Percentiles rank a stretch among this genome's conserved stretches.
These are phyloP conservation scores for Iberis pinnata DNA, from an alignment of 345 rosid species.

Conservation along the genomic window DNA sequence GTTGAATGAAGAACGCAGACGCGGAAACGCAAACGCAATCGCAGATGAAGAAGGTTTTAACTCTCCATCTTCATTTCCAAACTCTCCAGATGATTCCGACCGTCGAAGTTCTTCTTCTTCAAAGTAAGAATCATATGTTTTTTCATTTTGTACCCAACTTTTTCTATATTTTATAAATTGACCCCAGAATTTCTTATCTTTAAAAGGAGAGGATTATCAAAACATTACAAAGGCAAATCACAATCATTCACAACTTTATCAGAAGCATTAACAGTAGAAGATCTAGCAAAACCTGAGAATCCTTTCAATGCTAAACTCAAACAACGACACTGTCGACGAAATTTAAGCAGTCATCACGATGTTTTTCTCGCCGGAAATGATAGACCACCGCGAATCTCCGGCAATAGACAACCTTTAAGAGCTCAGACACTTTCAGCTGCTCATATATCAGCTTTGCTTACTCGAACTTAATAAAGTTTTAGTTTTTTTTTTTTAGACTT, in stretches of 20 bases:
- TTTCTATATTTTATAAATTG: background rate
- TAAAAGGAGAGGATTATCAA: slow-evolving; percentile 37
- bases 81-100: slow-evolving; percentile 29
- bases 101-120: slow-evolving; percentile 28
- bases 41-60: slow-evolving; percentile 20
- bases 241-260: slow-evolving; percentile 35
- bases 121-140: slow-evolving; percentile 7
- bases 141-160: background rate
- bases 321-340: slow-evolving; percentile 28
- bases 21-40: slow-evolving; percentile 22
- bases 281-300: slow-evolving; percentile 37
- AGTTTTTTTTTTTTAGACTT: slow-evolving; percentile 8
- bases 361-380: slow-evolving; percentile 6
- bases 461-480: slow-evolving; percentile 14
- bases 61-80: slow-evolving; percentile 27
- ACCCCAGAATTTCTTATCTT: background rate
- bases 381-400: slow-evolving; percentile 24
- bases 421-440: slow-evolving; percentile 33
- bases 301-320: slow-evolving; percentile 35
- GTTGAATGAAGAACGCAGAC: slow-evolving; percentile 29
- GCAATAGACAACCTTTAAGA: slow-evolving; percentile 19
- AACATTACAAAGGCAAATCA: slow-evolving; percentile 39
- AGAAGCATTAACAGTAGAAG: slow-evolving; percentile 25
- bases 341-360: slow-evolving; percentile 19
- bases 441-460: slow-evolving; percentile 27